Evolutionary conservation across 148 eudicot genomes (phyloP).

Genomic region (Pharnaceum exiguum): DNA sequence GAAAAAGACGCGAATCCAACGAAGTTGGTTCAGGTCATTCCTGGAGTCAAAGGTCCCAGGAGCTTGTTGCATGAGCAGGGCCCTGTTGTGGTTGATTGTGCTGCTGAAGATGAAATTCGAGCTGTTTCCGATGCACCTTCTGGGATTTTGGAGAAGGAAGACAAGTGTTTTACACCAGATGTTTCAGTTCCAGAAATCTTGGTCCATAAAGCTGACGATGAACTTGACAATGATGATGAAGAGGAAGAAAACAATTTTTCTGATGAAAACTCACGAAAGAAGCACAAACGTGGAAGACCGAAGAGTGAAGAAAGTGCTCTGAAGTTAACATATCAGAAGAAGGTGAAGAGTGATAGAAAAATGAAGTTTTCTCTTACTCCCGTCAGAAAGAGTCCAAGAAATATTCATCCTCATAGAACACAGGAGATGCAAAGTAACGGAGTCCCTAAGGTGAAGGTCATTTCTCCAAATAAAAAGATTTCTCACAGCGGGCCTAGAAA

Average conservation of each 20-base stretch:
- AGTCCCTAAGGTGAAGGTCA: neutral
- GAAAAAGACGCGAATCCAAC: neutral
- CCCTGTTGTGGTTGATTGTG: too few relatives aligned
- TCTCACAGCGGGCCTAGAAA: neutral
- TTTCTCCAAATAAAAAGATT: neutral
- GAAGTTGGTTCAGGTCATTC: neutral
- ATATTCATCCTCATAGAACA: neutral
- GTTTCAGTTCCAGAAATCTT: too few relatives aligned
- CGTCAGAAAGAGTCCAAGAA: slow-evolving; percentile 13
- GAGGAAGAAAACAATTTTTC: neutral
- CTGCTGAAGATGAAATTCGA: too few relatives aligned
- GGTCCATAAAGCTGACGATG: neutral
- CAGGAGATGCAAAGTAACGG: neutral
- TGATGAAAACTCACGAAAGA: neutral
- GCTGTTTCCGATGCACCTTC: too few relatives aligned
- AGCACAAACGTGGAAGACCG: neutral
- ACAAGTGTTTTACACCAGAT: too few relatives aligned
- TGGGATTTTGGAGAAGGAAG: too few relatives aligned
- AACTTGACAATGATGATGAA: neutral
- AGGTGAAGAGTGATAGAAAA: slow-evolving; percentile 8
- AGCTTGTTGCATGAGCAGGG: too few relatives aligned
- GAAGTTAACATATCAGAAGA: slow-evolving; percentile 8
- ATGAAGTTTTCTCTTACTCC: slow-evolving; percentile 20
- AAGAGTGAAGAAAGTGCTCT: slow-evolving; percentile 9
- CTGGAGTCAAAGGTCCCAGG: too few relatives aligned